Evolutionary conservation across 2,329 filamentous ascomycete species (phyloP).

Genomic region (Sordariomycetes sp.): DNA sequence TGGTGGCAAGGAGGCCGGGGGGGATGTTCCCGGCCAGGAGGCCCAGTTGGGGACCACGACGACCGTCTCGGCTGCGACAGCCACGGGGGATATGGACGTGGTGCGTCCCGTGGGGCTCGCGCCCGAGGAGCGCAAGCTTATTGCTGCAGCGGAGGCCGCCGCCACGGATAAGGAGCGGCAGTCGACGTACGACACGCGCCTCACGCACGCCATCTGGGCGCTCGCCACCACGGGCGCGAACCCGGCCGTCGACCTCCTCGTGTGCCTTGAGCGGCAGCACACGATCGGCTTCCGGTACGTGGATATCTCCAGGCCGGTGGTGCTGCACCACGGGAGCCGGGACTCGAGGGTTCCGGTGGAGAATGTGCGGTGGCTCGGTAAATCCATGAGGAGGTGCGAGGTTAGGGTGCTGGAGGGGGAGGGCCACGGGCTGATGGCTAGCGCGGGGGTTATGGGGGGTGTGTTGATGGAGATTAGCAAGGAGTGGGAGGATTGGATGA

Average conservation of each 20-base stretch:
- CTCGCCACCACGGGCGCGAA: constrained; percentile 84
- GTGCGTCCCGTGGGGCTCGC: constrained; percentile 16
- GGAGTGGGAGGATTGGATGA: constrained; percentile 85
- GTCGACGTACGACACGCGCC: constrained; percentile 63
- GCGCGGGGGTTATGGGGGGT: constrained; percentile 79
- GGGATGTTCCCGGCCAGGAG: neutral
- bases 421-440: constrained; percentile 93
- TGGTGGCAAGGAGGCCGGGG: neutral
- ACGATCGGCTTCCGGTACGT: constrained; percentile 94
- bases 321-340: constrained; percentile 86
- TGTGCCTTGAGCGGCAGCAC: constrained; percentile 82
- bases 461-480: constrained; percentile 89
- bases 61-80: constrained; percentile 12
- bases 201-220: constrained; percentile 92
- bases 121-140: constrained; percentile 14
- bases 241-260: constrained; percentile 81
- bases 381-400: constrained; percentile 86
- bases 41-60: neutral
- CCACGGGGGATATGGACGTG: constrained; percentile 35
- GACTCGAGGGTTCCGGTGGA: constrained; percentile 89
- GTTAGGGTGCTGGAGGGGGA: constrained; percentile 83
- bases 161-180: constrained; percentile 60
- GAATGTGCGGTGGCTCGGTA: constrained; percentile 89
- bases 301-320: constrained; percentile 79
- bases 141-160: constrained; percentile 44